phyloP scores from a whole-genome alignment of 2,329 filamentous ascomycete genomes.

The Bertia moriformis region DNA sequence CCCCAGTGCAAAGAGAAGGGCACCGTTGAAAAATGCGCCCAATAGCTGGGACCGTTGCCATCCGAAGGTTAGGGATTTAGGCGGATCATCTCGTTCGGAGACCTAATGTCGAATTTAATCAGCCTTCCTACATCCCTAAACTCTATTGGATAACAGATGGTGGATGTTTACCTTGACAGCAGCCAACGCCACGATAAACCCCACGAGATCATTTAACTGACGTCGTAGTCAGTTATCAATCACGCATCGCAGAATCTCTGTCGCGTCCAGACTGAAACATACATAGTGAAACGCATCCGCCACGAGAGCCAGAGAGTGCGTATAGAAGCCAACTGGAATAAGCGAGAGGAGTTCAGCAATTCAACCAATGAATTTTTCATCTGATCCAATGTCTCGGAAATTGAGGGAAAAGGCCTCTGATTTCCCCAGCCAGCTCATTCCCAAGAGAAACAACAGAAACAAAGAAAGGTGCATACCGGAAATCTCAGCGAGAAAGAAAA shows the following conservation, averaged over 20 bases:
- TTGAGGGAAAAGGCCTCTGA: no score
- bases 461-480: slow-evolving; percentile 19
- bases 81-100: slow-evolving; percentile 37
- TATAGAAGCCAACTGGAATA: slow-evolving; percentile 47
- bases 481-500: slow-evolving; percentile 36
- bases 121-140: background rate
- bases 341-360: no score
- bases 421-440: no score
- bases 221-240: background rate
- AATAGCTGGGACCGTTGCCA: slow-evolving; percentile 63
- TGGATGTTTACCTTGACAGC: slow-evolving; percentile 40
- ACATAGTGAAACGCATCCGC: slow-evolving; percentile 72
- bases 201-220: slow-evolving; percentile 56
- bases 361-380: no score
- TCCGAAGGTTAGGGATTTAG: slow-evolving; percentile 52
- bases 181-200: slow-evolving; percentile 51
- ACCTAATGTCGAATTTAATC: slow-evolving; percentile 24
- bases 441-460: no score
- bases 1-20: slow-evolving; percentile 57
- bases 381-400: no score
- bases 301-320: slow-evolving; percentile 55
- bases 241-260: background rate
- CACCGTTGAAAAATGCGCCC: slow-evolving; percentile 69
- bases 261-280: slow-evolving; percentile 10
- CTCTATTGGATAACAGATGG: background rate